Evolutionary conservation across 306 rosid genomes (phyloP).

Genomic region (Lagenaria siceraria): DNA sequence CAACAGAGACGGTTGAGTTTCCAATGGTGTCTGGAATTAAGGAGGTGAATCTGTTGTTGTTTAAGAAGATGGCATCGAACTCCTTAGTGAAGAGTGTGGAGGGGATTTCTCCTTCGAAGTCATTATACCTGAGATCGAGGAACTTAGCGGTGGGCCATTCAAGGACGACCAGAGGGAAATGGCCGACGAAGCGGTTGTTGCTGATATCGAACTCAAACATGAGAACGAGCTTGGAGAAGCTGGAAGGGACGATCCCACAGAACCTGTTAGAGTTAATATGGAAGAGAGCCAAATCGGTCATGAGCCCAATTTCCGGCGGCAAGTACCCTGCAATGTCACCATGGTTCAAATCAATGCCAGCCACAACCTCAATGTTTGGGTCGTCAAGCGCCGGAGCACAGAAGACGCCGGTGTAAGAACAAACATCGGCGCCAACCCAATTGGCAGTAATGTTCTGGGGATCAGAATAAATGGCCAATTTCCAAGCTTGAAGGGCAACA

Average conservation of each 20-base stretch:
- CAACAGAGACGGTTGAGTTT: constrained; percentile 23
- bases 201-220: constrained; percentile 7
- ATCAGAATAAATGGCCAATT: not conserved
- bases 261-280: constrained; percentile 6
- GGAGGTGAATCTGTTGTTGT: constrained; percentile 36
- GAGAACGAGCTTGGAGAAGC: not conserved
- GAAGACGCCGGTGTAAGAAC: constrained; percentile 2
- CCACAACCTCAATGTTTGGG: not conserved
- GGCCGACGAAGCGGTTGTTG: constrained; percentile 6
- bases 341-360: constrained; percentile 10
- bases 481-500: not conserved
- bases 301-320: not conserved
- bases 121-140: not conserved
- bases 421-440: constrained; percentile 3
- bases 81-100: not conserved
- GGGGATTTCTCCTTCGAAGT: not conserved
- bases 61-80: constrained; percentile 35
- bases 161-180: not conserved
- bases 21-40: constrained; percentile 35
- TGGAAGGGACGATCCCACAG: not conserved
- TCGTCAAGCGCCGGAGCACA: not conserved
- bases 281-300: not conserved
- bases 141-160: not conserved
- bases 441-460: not conserved
- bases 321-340: constrained; percentile 8